These are phyloP conservation scores for Cercospora berteroae DNA, from an alignment of 2,329 filamentous ascomycete species.

Conservation along the genomic window DNA sequence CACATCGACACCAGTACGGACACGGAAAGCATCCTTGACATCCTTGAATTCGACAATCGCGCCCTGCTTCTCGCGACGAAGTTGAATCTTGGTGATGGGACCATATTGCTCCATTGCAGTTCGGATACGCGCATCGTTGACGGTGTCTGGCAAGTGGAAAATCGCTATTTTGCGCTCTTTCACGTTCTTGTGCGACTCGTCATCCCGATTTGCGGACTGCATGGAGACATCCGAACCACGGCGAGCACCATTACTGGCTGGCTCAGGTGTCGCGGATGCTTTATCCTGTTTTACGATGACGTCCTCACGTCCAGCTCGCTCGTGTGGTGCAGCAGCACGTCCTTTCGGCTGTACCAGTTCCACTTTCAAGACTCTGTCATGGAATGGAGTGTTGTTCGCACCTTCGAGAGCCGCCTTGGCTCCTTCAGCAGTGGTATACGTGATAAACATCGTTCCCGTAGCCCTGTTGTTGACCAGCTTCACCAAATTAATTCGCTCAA, in stretches of 20 bases:
- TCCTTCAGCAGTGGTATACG: conserved; percentile 61
- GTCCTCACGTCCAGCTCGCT: conserved; percentile 34
- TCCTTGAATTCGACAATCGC: conserved; percentile 81
- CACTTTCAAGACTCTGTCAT: conserved; percentile 38
- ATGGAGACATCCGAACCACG: conserved; percentile 35
- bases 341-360: conserved; percentile 33
- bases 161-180: conserved; percentile 71
- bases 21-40: conserved; percentile 68
- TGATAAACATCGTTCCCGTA: conserved; percentile 77
- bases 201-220: conserved; percentile 21
- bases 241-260: conserved; percentile 23
- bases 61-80: conserved; percentile 78
- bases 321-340: conserved; percentile 29
- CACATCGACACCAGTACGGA: conserved; percentile 51
- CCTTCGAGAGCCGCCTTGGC: conserved; percentile 35
- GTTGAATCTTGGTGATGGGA: conserved; percentile 68
- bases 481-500: conserved; percentile 71
- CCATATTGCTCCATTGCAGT: conserved; percentile 70
- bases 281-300: conserved; percentile 32
- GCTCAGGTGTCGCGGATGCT: conserved; percentile 29
- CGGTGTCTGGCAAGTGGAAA: conserved; percentile 84
- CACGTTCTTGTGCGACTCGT: conserved; percentile 32
- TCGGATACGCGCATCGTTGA: conserved; percentile 81
- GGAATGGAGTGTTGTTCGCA: conserved; percentile 38
- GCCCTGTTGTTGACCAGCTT: conserved; percentile 65